phyloP scores from a whole-genome alignment of 208 protist species.

The Trypanosomatidae sp. region DNA sequence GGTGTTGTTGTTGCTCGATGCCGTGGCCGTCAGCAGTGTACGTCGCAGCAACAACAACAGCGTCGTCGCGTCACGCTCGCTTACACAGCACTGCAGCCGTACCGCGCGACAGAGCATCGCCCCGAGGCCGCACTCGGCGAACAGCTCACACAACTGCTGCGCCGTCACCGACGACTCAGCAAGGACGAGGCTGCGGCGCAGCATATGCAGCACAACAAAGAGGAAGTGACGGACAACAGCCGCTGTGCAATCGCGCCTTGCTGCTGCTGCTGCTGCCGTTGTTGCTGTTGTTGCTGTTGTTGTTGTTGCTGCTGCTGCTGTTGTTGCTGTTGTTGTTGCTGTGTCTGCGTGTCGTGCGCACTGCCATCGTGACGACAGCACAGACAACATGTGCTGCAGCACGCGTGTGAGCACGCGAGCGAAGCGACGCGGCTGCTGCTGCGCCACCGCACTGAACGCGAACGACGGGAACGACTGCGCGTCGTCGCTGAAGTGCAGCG shows the following conservation, averaged over 20 bases:
- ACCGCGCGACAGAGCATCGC: slow-evolving; percentile 31
- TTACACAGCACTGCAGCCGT: slow-evolving; percentile 19
- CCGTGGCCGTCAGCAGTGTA: slow-evolving; percentile 14
- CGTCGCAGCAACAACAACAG: slow-evolving; percentile 47
- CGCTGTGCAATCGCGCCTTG: background rate
- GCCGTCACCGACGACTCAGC: no score
- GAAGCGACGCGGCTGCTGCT: background rate
- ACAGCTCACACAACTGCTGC: no score
- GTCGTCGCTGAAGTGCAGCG: slow-evolving; percentile 16
- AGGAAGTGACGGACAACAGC: background rate
- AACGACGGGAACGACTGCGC: background rate
- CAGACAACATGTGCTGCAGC: background rate
- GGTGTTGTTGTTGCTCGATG: slow-evolving; percentile 1
- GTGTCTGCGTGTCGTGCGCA: background rate
- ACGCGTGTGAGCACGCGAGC: background rate
- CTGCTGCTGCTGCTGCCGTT: background rate
- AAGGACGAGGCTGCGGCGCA: no score
- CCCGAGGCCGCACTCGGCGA: slow-evolving; percentile 26
- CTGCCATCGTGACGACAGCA: background rate
- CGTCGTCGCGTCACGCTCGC: slow-evolving; percentile 39
- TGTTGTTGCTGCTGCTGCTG: background rate
- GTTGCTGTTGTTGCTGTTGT: background rate
- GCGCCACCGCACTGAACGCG: background rate
- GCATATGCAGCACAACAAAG: background rate
- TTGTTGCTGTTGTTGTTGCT: background rate